These are phyloP conservation scores for Polygonum aviculare DNA, from an alignment of 148 eudicot genomes.

Conservation along the genomic window DNA sequence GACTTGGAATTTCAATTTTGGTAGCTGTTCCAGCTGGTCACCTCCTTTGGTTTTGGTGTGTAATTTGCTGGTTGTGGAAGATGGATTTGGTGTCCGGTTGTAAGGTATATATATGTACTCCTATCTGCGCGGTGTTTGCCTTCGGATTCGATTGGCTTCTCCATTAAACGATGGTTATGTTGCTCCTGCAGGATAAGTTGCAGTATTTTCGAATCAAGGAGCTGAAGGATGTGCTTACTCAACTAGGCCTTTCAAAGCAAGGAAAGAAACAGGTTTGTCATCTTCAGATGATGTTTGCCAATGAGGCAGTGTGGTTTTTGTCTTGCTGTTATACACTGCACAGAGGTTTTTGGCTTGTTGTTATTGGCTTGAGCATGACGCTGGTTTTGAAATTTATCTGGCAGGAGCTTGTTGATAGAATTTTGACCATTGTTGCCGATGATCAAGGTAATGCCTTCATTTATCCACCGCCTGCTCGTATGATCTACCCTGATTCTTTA, in stretches of 20 bases:
- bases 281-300: conserved; percentile 15
- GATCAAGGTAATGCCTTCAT: conserved; percentile 63
- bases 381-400: neutral
- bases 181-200: conserved; percentile 56
- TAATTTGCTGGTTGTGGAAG: neutral
- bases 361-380: neutral
- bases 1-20: neutral
- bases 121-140: neutral
- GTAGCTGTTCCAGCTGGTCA: neutral
- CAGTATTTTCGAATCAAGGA: conserved; percentile 80
- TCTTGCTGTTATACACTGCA: neutral
- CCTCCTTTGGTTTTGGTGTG: neutral
- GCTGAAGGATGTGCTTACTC: conserved; percentile 79
- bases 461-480: neutral
- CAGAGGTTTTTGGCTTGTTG: neutral
- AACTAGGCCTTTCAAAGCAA: conserved; percentile 80
- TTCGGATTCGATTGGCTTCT: neutral
- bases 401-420: conserved; percentile 93
- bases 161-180: neutral
- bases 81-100: conserved; percentile 76
- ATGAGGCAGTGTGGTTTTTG: neutral
- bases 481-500: neutral
- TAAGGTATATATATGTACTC: conserved; percentile 37
- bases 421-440: conserved; percentile 56
- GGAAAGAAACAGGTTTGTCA: conserved; percentile 83